phyloP scores from a whole-genome alignment of 805 yeast genomes.

The Saccharomyces mikatae region DNA sequence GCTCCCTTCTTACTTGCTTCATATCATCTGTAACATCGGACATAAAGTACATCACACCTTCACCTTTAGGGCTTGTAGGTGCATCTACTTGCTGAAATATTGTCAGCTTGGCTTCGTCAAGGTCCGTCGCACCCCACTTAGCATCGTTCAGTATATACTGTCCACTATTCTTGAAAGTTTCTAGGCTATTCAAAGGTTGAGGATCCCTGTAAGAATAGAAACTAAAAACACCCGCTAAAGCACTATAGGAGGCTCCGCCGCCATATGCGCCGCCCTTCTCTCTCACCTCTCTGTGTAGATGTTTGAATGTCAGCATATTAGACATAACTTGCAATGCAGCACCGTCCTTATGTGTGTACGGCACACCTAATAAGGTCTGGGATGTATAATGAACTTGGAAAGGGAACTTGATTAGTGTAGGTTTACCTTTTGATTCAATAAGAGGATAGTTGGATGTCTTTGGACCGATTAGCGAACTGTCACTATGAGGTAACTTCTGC shows the following conservation, averaged over 20 bases:
- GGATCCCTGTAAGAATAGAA: slow-evolving; percentile 94
- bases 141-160: slow-evolving; percentile 37
- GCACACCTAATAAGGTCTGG: slow-evolving; percentile 54
- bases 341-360: slow-evolving; percentile 64
- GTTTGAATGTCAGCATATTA: slow-evolving; percentile 70
- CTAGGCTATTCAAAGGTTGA: slow-evolving; percentile 61
- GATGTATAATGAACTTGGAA: slow-evolving; percentile 85
- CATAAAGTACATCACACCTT: slow-evolving; percentile 60
- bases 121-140: slow-evolving; percentile 51
- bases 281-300: slow-evolving; percentile 80
- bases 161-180: slow-evolving; percentile 48
- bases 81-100: slow-evolving; percentile 90
- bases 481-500: slow-evolving; percentile 20
- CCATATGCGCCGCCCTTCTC: slow-evolving; percentile 98
- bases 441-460: slow-evolving; percentile 1
- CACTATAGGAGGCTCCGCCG: slow-evolving; percentile 82
- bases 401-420: slow-evolving; percentile 61
- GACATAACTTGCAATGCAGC: slow-evolving; percentile 80
- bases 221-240: slow-evolving; percentile 69
- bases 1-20: slow-evolving; percentile 73
- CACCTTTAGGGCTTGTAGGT: slow-evolving; percentile 72
- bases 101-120: slow-evolving; percentile 84
- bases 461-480: background rate
- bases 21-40: slow-evolving; percentile 68
- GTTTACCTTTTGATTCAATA: slow-evolving; percentile 6